Evolutionary conservation across 768 basidiomycete genomes (phyloP).

Genomic region (Leccinellum luteum): DNA sequence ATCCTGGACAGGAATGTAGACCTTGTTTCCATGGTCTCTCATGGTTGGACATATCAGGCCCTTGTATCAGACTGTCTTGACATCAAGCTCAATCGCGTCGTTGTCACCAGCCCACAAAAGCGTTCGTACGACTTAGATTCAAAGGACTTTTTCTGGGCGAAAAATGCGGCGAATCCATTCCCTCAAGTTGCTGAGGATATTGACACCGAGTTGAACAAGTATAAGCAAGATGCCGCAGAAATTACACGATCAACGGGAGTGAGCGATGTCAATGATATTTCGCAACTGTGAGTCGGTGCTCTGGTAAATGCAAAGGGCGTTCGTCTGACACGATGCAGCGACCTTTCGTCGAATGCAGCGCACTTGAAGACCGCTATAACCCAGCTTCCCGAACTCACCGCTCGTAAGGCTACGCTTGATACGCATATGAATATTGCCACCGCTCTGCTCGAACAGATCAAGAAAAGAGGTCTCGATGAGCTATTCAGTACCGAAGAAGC

Average conservation of each 20-base stretch:
- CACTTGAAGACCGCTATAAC: constrained; percentile 98
- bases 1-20: constrained; percentile 95
- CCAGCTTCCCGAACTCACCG: constrained; percentile 92
- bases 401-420: constrained; percentile 93
- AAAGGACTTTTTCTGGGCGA: constrained; percentile 99
- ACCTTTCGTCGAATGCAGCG: constrained; percentile 88
- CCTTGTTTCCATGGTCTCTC: constrained; percentile 87
- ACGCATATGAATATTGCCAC: constrained; percentile 99
- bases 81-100: constrained; percentile 94
- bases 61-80: constrained; percentile 96
- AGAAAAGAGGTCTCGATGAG: constrained; percentile 91
- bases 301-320: background rate
- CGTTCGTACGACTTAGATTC: constrained; percentile 92
- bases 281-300: constrained; percentile 70
- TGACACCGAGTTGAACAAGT: constrained; percentile 85
- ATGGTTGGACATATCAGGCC: constrained; percentile 99
- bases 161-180: constrained; percentile 94
- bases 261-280: constrained; percentile 91
- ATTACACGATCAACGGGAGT: constrained; percentile 95
- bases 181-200: constrained; percentile 99
- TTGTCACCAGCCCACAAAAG: constrained; percentile 73
- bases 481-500: constrained; percentile 97
- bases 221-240: constrained; percentile 95
- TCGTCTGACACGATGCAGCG: constrained; percentile 39
- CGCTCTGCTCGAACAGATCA: constrained; percentile 91